Base-by-base conservation (phyloP, 805 yeast genomes). In the Barnettozyma botsteinii region DNA sequence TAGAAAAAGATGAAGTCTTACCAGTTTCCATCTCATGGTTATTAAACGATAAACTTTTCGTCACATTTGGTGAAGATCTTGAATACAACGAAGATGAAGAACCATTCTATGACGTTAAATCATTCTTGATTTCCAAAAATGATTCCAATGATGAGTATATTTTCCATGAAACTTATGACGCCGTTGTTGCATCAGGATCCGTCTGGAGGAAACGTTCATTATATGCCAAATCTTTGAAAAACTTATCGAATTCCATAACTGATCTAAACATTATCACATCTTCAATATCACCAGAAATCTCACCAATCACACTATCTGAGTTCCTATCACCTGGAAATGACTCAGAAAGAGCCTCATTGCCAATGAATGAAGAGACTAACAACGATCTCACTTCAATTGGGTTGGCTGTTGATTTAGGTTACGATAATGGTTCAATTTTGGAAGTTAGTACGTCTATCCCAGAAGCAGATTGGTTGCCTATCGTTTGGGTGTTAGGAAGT, bases 301-400 rank as follows among this genome's bases (percentile, higher is more conserved):
- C 74, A 7, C 60, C 80, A 1, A 43, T 73, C 20, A 66, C 76
- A 2, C 49, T 62, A 1, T 35, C 49, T 0, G 58, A 60, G 15
- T 53, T 65, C 3, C 52, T 81, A 1, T 63, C 63, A 23, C 79
- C 79, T 8, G 59, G 72, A 4, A 83, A 82, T 49, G 96, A 88
- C 53, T 66, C 79, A 4, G 77, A 76, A 50, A 69, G 84, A 36
- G 95, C 95, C 0, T 71, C 77, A 20, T 64, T 86, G 46, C 95
- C 96, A 2, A 65, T 85, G 49, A 76, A 75, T 52, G 80, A 76
- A 8, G 79, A 68, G 3, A 65, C 80, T 1, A 80, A 73, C 33
- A 80, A 73, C 37, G 95, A 86, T 51, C 73, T 83, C 12, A 72
- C 82, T 7, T 79, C 91, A 0, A 64, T 84, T 18, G 96, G 96